phyloP scores from a whole-genome alignment of 495 filamentous ascomycete genomes.

The Penicillium cinerascens region DNA sequence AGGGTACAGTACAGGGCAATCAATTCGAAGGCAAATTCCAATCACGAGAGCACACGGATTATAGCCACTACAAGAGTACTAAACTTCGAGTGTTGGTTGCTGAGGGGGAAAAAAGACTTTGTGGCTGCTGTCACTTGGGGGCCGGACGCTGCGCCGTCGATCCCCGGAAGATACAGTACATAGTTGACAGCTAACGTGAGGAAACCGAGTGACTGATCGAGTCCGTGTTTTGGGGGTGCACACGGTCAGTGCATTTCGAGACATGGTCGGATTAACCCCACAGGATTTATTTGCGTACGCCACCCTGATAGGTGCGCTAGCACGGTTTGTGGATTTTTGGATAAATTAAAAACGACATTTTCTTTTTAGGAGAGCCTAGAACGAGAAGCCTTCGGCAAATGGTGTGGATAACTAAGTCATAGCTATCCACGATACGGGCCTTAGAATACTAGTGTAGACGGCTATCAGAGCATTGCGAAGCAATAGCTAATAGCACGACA shows the following conservation, averaged over 20 bases:
- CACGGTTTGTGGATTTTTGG: conserved; percentile 9
- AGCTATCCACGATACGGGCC: not conserved
- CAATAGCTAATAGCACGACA: not conserved
- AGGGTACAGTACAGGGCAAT: not conserved
- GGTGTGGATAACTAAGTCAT: conserved; percentile 9
- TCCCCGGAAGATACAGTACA: conserved; percentile 27
- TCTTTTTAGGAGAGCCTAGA: conserved; percentile 16
- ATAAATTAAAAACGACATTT: conserved; percentile 8
- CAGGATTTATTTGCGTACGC: conserved; percentile 3
- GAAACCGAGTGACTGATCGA: conserved; percentile 18
- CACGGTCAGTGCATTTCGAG: conserved; percentile 30
- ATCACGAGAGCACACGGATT: not conserved
- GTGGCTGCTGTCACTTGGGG: conserved; percentile 26
- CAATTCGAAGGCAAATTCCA: not conserved
- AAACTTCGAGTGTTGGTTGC: not conserved
- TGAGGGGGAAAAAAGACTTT: conserved; percentile 4
- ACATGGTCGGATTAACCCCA: conserved; percentile 23
- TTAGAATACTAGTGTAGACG: not conserved
- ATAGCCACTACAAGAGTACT: not conserved
- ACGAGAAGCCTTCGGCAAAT: conserved; percentile 22
- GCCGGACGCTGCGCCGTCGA: conserved; percentile 34
- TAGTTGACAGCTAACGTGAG: conserved; percentile 20
- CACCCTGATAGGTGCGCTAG: conserved; percentile 20
- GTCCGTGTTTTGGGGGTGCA: conserved; percentile 18
- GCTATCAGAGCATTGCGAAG: not conserved